A percentile compares a stretch with the other conserved stretches of the same genome.
Conservation (phyloP, 2,329 filamentous ascomycete genomes). For the Tolypocladium guangdongense region DNA sequence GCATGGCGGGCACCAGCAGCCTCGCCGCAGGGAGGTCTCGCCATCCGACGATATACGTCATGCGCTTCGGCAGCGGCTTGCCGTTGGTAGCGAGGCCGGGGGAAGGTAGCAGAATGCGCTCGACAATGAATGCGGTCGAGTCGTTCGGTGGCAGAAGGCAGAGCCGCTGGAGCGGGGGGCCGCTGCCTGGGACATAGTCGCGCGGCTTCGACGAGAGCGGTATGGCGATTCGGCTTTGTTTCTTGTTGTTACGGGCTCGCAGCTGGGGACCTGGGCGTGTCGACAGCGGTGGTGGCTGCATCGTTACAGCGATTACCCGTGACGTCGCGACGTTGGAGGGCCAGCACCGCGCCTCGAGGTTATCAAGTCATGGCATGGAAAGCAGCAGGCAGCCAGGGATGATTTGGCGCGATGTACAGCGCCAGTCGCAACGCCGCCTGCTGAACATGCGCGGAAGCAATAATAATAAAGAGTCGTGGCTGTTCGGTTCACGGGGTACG, state of each 20-base stretch:
- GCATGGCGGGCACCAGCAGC: slow-evolving; percentile 32
- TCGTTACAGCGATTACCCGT: not conserved
- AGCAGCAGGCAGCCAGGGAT: too few species aligned
- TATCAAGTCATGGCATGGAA: not conserved
- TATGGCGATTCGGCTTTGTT: not conserved
- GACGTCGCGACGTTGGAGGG: not conserved
- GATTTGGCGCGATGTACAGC: not conserved
- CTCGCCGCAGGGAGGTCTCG: slow-evolving; percentile 38
- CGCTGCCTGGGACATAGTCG: slow-evolving; percentile 33
- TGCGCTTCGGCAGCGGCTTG: slow-evolving; percentile 26
- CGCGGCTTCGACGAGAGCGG: slow-evolving; percentile 6
- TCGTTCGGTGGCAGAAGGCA: slow-evolving; percentile 37
- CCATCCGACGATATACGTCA: slow-evolving; percentile 46
- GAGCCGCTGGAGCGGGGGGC: slow-evolving; percentile 36
- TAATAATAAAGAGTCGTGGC: not conserved
- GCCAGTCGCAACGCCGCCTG: not conserved
- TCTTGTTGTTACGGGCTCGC: not conserved
- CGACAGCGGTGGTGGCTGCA: not conserved
- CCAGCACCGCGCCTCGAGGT: not conserved
- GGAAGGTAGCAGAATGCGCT: slow-evolving; percentile 36
- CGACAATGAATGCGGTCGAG: slow-evolving; percentile 45
- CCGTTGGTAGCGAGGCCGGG: slow-evolving; percentile 21
- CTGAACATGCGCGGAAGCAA: not conserved
- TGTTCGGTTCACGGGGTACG: too few species aligned
- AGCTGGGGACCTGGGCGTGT: not conserved